phyloP scores from a whole-genome alignment of 1,139 yeast genomes.

The Suhomyces anneliseae region DNA sequence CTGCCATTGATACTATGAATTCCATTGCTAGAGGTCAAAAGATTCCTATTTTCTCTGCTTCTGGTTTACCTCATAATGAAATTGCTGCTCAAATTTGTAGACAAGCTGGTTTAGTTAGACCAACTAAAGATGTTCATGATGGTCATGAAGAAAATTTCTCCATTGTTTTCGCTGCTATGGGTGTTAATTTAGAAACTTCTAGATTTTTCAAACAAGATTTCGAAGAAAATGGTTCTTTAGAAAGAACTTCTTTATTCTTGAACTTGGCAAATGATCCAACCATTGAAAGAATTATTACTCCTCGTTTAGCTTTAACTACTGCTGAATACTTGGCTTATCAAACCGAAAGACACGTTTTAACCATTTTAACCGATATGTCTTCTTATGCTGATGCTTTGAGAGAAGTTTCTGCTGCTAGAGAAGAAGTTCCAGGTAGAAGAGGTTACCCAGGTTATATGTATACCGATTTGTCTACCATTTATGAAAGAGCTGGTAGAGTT shows the following conservation, averaged over 20 bases:
- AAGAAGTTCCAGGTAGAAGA: constrained; percentile 99
- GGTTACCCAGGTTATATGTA: constrained; percentile 99
- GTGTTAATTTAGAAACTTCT: constrained; percentile 89
- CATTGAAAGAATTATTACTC: constrained; percentile 98
- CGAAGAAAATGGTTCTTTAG: constrained; percentile 98
- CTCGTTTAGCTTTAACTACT: constrained; percentile 98
- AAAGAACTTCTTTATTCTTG: constrained; percentile 93
- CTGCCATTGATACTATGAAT: constrained; percentile 98
- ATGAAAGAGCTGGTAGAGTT: constrained; percentile 99
- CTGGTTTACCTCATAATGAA: constrained; percentile 99
- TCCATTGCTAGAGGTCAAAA: constrained; percentile 99
- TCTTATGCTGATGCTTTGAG: constrained; percentile 99
- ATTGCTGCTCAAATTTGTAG: constrained; percentile 99
- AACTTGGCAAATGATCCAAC: constrained; percentile 99
- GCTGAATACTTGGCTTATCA: constrained; percentile 98
- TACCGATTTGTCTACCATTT: constrained; percentile 97
- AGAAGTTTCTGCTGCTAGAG: constrained; percentile 99
- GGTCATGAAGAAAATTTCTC: constrained; percentile 99
- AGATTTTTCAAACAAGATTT: constrained; percentile 97
- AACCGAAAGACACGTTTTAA: constrained; percentile 98
- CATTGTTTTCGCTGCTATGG: constrained; percentile 98
- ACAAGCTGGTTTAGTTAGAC: constrained; percentile 98
- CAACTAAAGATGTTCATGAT: constrained; percentile 98
- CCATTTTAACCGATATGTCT: constrained; percentile 97
- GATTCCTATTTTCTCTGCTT: constrained; percentile 97